Base-by-base conservation (phyloP, 2,329 filamentous ascomycete genomes). In the Phyllosticta citribraziliensis region DNA sequence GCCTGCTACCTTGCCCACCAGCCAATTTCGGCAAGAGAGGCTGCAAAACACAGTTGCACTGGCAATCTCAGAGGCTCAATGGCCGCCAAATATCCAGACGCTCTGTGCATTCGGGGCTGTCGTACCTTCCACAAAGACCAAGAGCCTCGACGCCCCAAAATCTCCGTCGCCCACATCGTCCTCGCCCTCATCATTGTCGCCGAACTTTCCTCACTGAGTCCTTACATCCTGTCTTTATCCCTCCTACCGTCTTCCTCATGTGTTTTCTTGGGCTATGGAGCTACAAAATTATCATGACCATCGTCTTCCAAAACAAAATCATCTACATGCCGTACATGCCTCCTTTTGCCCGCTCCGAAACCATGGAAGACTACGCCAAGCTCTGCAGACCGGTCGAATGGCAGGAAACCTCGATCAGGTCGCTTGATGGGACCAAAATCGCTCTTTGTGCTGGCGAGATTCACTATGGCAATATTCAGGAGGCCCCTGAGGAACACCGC, bases 271-370 rank as follows among this genome's bases (percentile, higher is more conserved):
- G 80, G 3, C 76, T 92, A 14, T 92, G 80, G 80, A 72, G 75
- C 1, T 82, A 81, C 72, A 83, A 84, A 72, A 91, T 88, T 69
- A 72, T 84, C 58, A 88, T 90, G 84, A 84, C 91, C 75, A 78
- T 93, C 27, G 66, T 88, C 4, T 88, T 91, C 70, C 89, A 92
- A 73, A 89, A 92, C 69, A 87, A 87, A 69, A 89, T 92, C 69
- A 88, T 92, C 63, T 92, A 91, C 73, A 90, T 91, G 77, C 87
- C 88, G 0, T 87, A 86, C 54, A 74, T 91, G 57, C 88, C 88
- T 19, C 88, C 88, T 2, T 87, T 87, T 58, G 68, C 88, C 0
- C 80, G 88, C 17, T 79, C 80, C 24, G 86, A 91, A 74, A 84
- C 75, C 61, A 86, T 92, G 47, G 74, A 76, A 2, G 83, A 88